phyloP scores from a whole-genome alignment of 2,329 filamentous ascomycete genomes.

The Paecilomyces niveus region DNA sequence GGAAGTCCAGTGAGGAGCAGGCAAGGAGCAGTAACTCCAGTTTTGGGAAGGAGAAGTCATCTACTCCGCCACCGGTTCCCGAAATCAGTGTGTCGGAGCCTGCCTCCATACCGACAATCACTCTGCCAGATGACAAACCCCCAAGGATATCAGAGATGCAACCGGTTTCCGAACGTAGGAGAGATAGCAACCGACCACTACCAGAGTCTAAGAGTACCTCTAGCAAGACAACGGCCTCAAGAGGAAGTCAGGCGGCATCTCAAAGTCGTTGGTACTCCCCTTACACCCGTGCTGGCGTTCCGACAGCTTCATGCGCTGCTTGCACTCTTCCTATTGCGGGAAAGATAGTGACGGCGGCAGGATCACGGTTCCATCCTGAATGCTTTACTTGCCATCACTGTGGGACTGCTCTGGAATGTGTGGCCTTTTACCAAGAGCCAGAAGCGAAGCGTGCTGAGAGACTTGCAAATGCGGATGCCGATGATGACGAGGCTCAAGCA shows the following conservation, averaged over 20 bases:
- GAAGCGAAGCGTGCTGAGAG: constrained; percentile 63
- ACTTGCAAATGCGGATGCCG: constrained; percentile 56
- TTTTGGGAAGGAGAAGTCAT: constrained; percentile 3
- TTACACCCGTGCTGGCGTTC: constrained; percentile 42
- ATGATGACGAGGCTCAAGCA: constrained; percentile 55
- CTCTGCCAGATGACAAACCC: constrained; percentile 40
- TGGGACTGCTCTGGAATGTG: constrained; percentile 79
- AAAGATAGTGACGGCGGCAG: constrained; percentile 77
- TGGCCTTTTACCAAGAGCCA: constrained; percentile 94
- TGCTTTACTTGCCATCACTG: constrained; percentile 90
- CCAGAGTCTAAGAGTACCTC: constrained; percentile 9
- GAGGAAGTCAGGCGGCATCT: background rate
- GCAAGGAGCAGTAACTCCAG: constrained; percentile 14
- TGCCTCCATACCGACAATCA: constrained; percentile 41
- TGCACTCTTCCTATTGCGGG: constrained; percentile 82
- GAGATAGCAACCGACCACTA: constrained; percentile 10
- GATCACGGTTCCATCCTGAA: constrained; percentile 80
- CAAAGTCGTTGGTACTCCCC: constrained; percentile 26
- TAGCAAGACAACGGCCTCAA: background rate
- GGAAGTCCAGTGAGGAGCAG: constrained; percentile 53
- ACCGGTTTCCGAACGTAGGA: constrained; percentile 8
- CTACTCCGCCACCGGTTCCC: constrained; percentile 40
- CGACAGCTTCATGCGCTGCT: constrained; percentile 72
- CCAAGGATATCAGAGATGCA: constrained; percentile 31
- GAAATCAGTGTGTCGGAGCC: constrained; percentile 44